Evolutionary conservation across 2,329 filamentous ascomycete species (phyloP), one percentile per base, ranked within the genome.

Genomic region (Achaetomium macrosporum): DNA sequence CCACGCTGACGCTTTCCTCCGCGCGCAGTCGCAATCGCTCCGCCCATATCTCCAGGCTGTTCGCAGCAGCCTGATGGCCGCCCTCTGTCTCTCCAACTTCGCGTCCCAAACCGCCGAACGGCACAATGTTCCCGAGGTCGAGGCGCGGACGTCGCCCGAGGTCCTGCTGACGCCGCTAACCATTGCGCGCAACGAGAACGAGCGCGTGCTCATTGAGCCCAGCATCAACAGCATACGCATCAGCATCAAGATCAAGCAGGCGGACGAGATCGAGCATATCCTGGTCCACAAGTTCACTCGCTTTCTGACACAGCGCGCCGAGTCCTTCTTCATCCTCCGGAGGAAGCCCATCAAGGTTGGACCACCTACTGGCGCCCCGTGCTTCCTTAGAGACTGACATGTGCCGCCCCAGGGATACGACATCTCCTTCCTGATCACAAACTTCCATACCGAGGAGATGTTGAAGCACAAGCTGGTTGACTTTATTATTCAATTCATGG

Each of bases 401-500:
- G 13, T 16, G 9, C 4, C 9, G 6, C 13, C n/a, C 11, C 59
- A 92, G 89, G 93, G 92, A 63, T 99, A 99, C 70, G 93, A 99
- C 65, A 99, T 99, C 63, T 96, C 91, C 8, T 99, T 99, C 77
- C 71, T 99, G 66, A 95, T 99, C 67, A 99, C 93, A 43, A 99
- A 99, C 74, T 95, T 93, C 77, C 93, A 99, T 66, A 97, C 93
- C 5, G 93, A 97, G 71, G 88, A 95, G 69, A 96, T 99, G 90
- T 72, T 97, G 68, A 97, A 97, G 78, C 92, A 99, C 70, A 97
- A 99, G 77, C 79, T 99, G 63, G 95, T 99, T 33, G 93, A 99
- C 70, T 99, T 99, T 66, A 95, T 99, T 63, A 96, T 99, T 61
- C 86, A 97, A 67, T 99, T 99, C 67, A 97, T 99, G 92, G 92